A percentile compares a stretch with the other conserved stretches of the same genome.
Conservation (phyloP, 164 flowering plant genomes). For the Protea cynaroides region DNA sequence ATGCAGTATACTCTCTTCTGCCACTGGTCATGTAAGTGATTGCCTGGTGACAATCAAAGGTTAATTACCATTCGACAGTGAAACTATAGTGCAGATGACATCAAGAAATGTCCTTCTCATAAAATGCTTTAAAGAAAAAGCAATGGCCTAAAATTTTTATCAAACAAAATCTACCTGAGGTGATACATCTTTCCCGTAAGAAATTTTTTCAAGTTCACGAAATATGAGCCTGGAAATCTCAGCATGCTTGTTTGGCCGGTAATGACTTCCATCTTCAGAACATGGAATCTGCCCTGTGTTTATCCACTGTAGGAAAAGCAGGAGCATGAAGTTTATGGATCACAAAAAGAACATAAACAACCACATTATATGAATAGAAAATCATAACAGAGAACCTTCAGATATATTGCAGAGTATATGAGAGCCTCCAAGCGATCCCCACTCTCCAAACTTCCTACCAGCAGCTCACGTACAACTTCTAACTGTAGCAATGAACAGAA, state of each 20-base stretch:
- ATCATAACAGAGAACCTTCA: slow-evolving; percentile 53
- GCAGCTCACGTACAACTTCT: slow-evolving; percentile 74
- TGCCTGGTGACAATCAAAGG: too few relatives aligned
- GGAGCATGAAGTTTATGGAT: too few relatives aligned
- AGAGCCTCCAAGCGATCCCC: slow-evolving; percentile 73
- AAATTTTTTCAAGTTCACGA: slow-evolving; percentile 73
- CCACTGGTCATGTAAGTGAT: too few relatives aligned
- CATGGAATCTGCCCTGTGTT: slow-evolving; percentile 97
- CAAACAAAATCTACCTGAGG: slow-evolving; percentile 46
- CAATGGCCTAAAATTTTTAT: too few relatives aligned
- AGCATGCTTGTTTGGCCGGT: slow-evolving; percentile 93
- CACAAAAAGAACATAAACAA: neutral
- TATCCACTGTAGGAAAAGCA: slow-evolving; percentile 70
- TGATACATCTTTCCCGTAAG: slow-evolving; percentile 49
- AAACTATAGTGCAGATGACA: too few relatives aligned
- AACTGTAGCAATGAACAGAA: slow-evolving; percentile 34
- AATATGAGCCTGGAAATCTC: slow-evolving; percentile 92
- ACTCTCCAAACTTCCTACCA: slow-evolving; percentile 41
- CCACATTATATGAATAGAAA: neutral
- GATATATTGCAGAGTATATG: slow-evolving; percentile 70
- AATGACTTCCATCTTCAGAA: slow-evolving; percentile 96
- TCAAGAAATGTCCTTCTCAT: too few relatives aligned
- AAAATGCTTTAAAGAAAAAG: too few relatives aligned
- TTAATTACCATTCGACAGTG: too few relatives aligned
- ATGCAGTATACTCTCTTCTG: too few relatives aligned